Percentiles rank a stretch among this genome's conserved stretches.
Conservation (phyloP, 2,329 filamentous ascomycete genomes). For the Aureobasidium sp. region DNA sequence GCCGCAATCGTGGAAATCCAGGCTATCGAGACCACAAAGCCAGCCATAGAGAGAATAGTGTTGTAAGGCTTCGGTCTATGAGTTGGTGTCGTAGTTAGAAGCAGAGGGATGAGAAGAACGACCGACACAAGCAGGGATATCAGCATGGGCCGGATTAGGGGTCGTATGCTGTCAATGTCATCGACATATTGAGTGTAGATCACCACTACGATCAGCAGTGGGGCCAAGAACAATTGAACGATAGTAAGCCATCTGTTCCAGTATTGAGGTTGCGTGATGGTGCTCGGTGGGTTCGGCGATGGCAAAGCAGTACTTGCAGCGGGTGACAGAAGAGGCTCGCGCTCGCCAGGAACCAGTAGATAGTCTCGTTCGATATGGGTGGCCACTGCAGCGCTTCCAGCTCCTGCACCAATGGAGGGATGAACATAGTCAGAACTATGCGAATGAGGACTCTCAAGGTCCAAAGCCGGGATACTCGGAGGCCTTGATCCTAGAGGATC, state of each 20-base stretch:
- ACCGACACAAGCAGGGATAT: slow-evolving; percentile 50
- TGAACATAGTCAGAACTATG: neutral
- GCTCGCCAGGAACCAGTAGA: slow-evolving; percentile 12
- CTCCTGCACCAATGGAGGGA: neutral
- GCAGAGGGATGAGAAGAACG: slow-evolving; percentile 57
- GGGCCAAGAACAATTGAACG: slow-evolving; percentile 79
- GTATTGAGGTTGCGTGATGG: slow-evolving; percentile 36
- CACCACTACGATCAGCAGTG: slow-evolving; percentile 72
- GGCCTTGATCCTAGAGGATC: neutral
- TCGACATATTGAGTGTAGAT: slow-evolving; percentile 37
- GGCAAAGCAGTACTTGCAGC: neutral
- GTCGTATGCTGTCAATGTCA: neutral
- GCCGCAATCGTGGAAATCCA: slow-evolving; percentile 97
- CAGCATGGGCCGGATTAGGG: slow-evolving; percentile 28
- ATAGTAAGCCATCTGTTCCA: slow-evolving; percentile 92
- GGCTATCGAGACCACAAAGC: slow-evolving; percentile 83
- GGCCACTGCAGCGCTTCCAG: slow-evolving; percentile 15
- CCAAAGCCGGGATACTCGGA: neutral
- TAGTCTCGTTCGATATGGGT: slow-evolving; percentile 16
- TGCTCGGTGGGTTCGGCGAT: neutral
- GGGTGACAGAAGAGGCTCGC: neutral
- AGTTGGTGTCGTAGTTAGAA: slow-evolving; percentile 61
- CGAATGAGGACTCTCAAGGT: neutral
- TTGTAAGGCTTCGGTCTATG: slow-evolving; percentile 56
- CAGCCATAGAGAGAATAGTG: slow-evolving; percentile 74